A percentile compares a stretch with the other conserved stretches of the same genome.
phyloP scores from a whole-genome alignment of 495 filamentous ascomycete species.

The Penicillium pulvis region DNA sequence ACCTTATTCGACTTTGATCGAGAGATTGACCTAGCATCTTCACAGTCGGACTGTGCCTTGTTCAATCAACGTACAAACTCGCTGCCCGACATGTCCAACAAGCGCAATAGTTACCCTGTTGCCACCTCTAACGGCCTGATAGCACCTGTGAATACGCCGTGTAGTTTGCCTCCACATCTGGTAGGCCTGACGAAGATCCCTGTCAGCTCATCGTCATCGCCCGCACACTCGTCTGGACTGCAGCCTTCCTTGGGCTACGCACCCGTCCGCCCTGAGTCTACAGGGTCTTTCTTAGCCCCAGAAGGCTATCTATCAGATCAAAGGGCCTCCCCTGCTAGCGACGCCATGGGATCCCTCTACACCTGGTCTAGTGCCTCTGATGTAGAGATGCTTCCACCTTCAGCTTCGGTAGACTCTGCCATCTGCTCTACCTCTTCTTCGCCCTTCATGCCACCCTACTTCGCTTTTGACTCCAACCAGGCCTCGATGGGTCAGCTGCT shows the following conservation, averaged over 20 bases:
- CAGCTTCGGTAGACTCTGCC: conserved; percentile 10
- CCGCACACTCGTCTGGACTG: conserved; percentile 11
- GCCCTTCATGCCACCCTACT: conserved; percentile 28
- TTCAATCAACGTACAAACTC: background rate
- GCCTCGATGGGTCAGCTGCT: background rate
- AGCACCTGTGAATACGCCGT: conserved; percentile 8
- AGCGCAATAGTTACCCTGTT: conserved; percentile 5
- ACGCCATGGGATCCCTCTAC: conserved; percentile 24
- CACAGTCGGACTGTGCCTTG: background rate
- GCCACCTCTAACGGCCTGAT: conserved; percentile 7
- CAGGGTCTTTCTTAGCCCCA: conserved; percentile 20
- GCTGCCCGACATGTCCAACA: conserved; percentile 8
- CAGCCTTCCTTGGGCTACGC: conserved; percentile 14
- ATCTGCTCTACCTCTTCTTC: conserved; percentile 10
- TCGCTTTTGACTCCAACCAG: conserved; percentile 10
- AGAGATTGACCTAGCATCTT: background rate
- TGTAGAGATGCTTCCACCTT: conserved; percentile 17
- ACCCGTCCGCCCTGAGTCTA: conserved; percentile 9
- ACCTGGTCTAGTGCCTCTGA: conserved; percentile 28
- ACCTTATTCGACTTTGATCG: conserved; percentile 20
- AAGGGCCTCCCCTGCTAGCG: conserved; percentile 20
- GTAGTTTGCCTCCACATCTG: conserved; percentile 7
- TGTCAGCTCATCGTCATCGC: conserved; percentile 14
- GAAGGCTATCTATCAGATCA: conserved; percentile 20
- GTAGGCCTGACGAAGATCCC: conserved; percentile 22